phyloP scores from a whole-genome alignment of 192 early-diverging fungal genomes.

The Coemansia sp. region DNA sequence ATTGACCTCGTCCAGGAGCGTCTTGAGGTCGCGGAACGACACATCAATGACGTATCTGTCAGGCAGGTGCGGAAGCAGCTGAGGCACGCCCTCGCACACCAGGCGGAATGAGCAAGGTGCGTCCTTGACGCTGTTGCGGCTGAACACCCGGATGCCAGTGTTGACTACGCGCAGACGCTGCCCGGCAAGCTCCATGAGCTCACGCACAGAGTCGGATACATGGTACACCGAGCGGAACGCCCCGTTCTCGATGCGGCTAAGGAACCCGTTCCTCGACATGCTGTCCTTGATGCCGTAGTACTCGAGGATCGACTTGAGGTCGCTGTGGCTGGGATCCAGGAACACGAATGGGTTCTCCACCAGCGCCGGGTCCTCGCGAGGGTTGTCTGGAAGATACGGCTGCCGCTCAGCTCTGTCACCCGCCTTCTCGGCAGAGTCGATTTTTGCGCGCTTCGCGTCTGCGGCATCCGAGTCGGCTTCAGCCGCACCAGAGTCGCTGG shows the following conservation, averaged over 20 bases:
- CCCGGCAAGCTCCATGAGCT: constrained; percentile 63
- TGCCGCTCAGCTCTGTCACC: constrained; percentile 8
- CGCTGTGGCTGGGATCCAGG: constrained; percentile 59
- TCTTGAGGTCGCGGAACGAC: constrained; percentile 49
- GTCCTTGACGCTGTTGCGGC: constrained; percentile 64
- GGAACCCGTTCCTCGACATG: constrained; percentile 81
- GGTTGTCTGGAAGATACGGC: constrained; percentile 43
- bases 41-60: constrained; percentile 53
- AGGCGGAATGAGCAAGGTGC: constrained; percentile 67
- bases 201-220: constrained; percentile 78
- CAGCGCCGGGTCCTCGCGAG: constrained; percentile 51
- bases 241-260: constrained; percentile 81
- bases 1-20: constrained; percentile 56
- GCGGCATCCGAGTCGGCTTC: constrained; percentile 6
- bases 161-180: constrained; percentile 79
- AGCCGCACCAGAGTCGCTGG: background rate
- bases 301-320: constrained; percentile 62
- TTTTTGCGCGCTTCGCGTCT: constrained; percentile 13
- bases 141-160: constrained; percentile 88
- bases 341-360: constrained; percentile 90
- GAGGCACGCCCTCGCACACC: constrained; percentile 64
- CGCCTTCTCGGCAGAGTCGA: background rate
- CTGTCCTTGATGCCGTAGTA: constrained; percentile 74
- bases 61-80: constrained; percentile 57
- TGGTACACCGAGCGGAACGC: constrained; percentile 78